Percentiles rank a stretch among this genome's conserved stretches.
Evolutionary conservation across 495 filamentous ascomycete species (phyloP).

Genomic region (Xylaria castorea): DNA sequence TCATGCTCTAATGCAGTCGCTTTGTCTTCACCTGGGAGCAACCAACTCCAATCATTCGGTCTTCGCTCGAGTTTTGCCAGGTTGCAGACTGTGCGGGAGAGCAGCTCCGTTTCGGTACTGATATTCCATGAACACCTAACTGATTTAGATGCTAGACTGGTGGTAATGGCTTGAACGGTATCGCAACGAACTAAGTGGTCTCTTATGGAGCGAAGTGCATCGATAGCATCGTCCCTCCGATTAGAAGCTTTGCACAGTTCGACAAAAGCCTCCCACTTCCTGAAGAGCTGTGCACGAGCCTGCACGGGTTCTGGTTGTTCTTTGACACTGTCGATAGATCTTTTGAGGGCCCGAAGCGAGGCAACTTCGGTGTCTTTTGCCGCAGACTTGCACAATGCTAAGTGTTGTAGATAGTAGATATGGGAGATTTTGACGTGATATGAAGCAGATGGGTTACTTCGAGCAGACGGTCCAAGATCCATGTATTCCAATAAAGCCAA

Average conservation of each 20-base stretch:
- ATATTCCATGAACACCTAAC: conserved; percentile 46
- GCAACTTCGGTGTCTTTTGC: conserved; percentile 46
- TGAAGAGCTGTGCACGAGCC: conserved; percentile 50
- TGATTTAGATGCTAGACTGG: conserved; percentile 43
- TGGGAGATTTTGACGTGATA: conserved; percentile 74
- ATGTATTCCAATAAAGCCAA: conserved; percentile 57
- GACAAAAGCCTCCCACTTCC: conserved; percentile 59
- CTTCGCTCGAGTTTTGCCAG: conserved; percentile 55
- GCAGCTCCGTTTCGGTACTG: conserved; percentile 45
- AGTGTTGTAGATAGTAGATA: conserved; percentile 72
- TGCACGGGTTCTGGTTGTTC: conserved; percentile 51
- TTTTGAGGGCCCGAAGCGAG: conserved; percentile 55
- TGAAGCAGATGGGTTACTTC: conserved; percentile 41
- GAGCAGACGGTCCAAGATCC: conserved; percentile 39
- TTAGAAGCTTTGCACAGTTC: conserved; percentile 50
- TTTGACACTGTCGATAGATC: conserved; percentile 58
- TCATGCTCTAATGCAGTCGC: conserved; percentile 58
- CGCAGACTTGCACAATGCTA: conserved; percentile 42
- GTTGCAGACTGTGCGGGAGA: conserved; percentile 54
- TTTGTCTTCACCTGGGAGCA: conserved; percentile 51
- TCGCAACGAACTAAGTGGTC: conserved; percentile 55
- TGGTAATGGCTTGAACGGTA: conserved; percentile 48
- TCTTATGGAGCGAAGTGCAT: conserved; percentile 50
- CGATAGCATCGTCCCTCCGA: conserved; percentile 51
- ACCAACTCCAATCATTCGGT: conserved; percentile 52